phyloP scores from a whole-genome alignment of 1,284 basidiomycete genomes.

The Paramarasmius palmivorus region DNA sequence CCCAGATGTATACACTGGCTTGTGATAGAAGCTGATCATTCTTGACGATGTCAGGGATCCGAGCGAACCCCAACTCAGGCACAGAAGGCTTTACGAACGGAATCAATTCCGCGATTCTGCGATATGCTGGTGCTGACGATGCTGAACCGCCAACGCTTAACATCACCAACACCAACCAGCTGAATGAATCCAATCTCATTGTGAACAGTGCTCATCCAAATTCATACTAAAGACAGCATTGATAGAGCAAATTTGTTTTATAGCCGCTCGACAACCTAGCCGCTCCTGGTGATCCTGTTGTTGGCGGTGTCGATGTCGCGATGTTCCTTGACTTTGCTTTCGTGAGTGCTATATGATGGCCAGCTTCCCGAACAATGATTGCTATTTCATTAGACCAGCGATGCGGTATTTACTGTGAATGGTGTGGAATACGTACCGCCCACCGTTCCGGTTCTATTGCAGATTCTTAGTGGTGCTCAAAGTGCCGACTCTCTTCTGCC shows the following conservation, averaged over 20 bases:
- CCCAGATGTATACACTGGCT: not conserved
- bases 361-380: conserved; percentile 26
- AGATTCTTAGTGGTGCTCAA: conserved; percentile 35
- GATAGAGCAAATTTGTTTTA: conserved; percentile 29
- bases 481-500: conserved; percentile 24
- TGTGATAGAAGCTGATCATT: not conserved
- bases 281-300: conserved; percentile 29
- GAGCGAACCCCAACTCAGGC: conserved; percentile 23
- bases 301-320: conserved; percentile 31
- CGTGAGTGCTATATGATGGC: not conserved
- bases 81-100: conserved; percentile 24
- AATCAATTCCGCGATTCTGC: conserved; percentile 42
- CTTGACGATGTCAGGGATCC: conserved; percentile 21
- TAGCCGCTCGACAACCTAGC: conserved; percentile 31
- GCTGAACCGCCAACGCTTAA: conserved; percentile 30
- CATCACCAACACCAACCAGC: conserved; percentile 6
- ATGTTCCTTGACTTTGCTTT: conserved; percentile 4
- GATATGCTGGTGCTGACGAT: conserved; percentile 39
- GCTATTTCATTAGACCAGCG: not conserved
- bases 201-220: not conserved
- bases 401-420: conserved; percentile 11
- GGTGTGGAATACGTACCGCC: conserved; percentile 10
- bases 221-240: conserved; percentile 13
- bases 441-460: conserved; percentile 16
- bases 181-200: conserved; percentile 19